Base-by-base conservation (phyloP, 2,329 filamentous ascomycete genomes). In the Colletotrichum lini region DNA sequence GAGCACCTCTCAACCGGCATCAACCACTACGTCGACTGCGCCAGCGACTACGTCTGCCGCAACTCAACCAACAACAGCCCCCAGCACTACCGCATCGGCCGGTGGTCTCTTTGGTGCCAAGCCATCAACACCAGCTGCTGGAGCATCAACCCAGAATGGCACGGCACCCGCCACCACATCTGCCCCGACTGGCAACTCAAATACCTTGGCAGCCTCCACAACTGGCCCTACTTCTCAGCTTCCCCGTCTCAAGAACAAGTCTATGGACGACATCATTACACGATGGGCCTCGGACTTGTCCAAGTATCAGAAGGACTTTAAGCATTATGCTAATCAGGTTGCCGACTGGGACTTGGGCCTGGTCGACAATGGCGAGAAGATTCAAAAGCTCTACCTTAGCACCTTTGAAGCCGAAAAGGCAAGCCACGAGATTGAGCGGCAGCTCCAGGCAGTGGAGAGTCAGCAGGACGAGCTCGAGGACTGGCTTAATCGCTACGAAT, bases 241-340 rank as follows among this genome's bases (percentile, higher is more conserved):
- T 77, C 96, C 96, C 4, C 92, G 96, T 38, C 87, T 99, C 47
- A 98, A 98, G 86, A 98, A 98, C 82, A 98, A 98, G 84, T 98
- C 96, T 0, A 98, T 99, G 93, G 96, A 99, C 78, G 96, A 99
- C 80, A 98, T 99, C 74, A 95, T 99, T 75, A 98, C 94, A 4
- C 91, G 95, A 42, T 99, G 96, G 96, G 96, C 96, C 2, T 94
- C 95, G 0, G 96, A 98, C 78, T 86, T 99, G 60, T 93, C 95
- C 64, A 97, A 97, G 79, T 98, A 99, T 79, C 96, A 98, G 79
- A 97, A 98, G 80, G 94, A 97, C 70, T 99, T 98, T 84, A 95
- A 97, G 79, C 89, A 92, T 44, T 95, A 98, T 80, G 96, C 97
- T 5, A 89, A 91, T 72, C 93, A 95, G 74, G 94, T 98, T 16